phyloP scores from a whole-genome alignment of 208 protist genomes.

The Leishmania lainsoni region DNA sequence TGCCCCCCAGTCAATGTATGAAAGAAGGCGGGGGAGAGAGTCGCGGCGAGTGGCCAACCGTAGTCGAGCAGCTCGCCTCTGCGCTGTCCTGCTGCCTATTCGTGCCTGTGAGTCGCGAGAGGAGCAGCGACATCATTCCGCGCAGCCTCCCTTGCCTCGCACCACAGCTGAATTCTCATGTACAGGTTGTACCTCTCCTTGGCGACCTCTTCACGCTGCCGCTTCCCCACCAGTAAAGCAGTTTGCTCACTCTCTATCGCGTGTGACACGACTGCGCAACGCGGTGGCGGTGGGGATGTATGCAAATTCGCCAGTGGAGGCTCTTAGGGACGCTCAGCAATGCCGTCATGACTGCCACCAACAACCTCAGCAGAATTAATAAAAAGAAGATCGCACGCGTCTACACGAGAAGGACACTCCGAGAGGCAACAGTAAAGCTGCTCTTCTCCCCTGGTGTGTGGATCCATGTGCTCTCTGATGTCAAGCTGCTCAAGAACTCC shows the following conservation, averaged over 20 bases:
- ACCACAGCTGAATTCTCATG: neutral
- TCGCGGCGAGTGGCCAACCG: neutral
- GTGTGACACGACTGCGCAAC: neutral
- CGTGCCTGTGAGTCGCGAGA: neutral
- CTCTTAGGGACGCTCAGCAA: neutral
- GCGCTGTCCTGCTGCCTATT: neutral
- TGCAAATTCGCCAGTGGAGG: neutral
- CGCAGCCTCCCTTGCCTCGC: neutral
- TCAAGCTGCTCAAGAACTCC: neutral
- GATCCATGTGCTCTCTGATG: neutral
- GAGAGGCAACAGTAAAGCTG: neutral
- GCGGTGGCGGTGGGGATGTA: neutral
- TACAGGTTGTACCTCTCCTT: neutral
- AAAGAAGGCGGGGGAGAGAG: neutral
- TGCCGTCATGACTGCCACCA: neutral
- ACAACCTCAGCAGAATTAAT: neutral
- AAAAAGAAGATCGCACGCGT: neutral
- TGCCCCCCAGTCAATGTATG: neutral
- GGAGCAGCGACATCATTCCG: neutral
- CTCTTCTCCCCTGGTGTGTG: neutral
- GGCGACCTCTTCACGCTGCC: too few species aligned
- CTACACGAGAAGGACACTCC: neutral
- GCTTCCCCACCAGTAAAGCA: too few species aligned
- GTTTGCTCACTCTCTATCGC: neutral
- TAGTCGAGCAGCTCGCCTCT: neutral